phyloP scores from a whole-genome alignment of 441 rosid genomes.

The Cnidoscolus chayamansa region DNA sequence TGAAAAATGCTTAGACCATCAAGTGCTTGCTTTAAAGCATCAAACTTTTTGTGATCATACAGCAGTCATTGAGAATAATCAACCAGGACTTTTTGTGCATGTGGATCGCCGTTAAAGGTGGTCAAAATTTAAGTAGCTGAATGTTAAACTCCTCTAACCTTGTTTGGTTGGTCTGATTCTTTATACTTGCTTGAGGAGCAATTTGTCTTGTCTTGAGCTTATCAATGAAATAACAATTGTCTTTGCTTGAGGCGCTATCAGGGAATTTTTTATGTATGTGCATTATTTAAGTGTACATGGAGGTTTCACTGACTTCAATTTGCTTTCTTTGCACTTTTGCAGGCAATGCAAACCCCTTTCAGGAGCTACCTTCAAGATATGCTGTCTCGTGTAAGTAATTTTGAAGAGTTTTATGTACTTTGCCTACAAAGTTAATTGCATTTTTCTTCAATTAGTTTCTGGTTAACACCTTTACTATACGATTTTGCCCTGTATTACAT shows the following conservation, averaged over 20 bases:
- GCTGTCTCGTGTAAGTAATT: constrained; percentile 76
- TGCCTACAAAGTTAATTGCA: neutral
- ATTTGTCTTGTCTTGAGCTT: no score
- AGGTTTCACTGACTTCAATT: neutral
- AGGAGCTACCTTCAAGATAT: constrained; percentile 85
- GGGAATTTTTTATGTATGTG: neutral
- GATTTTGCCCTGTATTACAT: neutral
- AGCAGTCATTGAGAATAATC: no score
- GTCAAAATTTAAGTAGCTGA: no score
- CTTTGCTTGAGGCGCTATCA: neutral
- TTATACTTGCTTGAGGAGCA: no score
- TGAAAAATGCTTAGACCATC: no score
- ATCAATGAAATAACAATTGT: neutral
- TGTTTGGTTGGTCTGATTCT: no score
- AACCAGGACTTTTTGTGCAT: no score
- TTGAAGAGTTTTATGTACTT: neutral
- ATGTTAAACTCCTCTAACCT: no score
- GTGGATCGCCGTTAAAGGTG: no score
- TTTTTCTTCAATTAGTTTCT: neutral
- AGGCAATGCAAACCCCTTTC: constrained; percentile 91
- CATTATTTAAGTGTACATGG: neutral
- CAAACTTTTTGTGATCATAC: no score
- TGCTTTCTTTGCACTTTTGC: constrained; percentile 20
- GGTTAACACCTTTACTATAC: neutral
- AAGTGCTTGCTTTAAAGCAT: no score